Percentiles rank a stretch among this genome's conserved stretches.
Evolutionary conservation across 176 grass and related monocot genomes (phyloP).

Genomic region (Ensete glaucum): DNA sequence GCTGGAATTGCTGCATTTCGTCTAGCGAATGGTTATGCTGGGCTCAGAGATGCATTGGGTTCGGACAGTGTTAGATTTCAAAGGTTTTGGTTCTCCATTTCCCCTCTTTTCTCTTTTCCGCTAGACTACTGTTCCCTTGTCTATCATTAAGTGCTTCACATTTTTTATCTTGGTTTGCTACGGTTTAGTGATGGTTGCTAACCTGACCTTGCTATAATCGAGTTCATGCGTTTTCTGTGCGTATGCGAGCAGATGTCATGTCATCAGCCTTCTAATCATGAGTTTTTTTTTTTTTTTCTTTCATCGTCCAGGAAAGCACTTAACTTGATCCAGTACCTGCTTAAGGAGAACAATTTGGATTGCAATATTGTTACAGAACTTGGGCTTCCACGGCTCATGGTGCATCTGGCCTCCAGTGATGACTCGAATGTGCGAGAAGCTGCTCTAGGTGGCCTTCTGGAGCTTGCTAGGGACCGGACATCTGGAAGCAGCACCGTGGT

Average conservation of each 20-base stretch:
- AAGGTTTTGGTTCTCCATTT: slow-evolving; percentile 31
- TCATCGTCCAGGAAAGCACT: slow-evolving; percentile 58
- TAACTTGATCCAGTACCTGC: slow-evolving; percentile 59
- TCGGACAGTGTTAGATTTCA: slow-evolving; percentile 66
- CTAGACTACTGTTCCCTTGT: neutral
- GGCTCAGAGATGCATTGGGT: slow-evolving; percentile 65
- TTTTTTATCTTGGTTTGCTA: no score
- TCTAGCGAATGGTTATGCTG: slow-evolving; percentile 68
- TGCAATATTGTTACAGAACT: slow-evolving; percentile 49
- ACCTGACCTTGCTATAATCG: no score
- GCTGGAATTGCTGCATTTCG: slow-evolving; percentile 63
- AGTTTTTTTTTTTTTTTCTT: slow-evolving; percentile 1
- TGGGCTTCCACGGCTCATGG: slow-evolving; percentile 67
- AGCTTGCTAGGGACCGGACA: slow-evolving; percentile 46
- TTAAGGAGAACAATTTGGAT: slow-evolving; percentile 57
- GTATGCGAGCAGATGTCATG: neutral
- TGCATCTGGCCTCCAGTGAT: slow-evolving; percentile 47
- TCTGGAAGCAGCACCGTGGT: slow-evolving; percentile 27
- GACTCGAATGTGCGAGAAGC: slow-evolving; percentile 75
- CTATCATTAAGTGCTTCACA: no score
- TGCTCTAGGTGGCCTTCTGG: slow-evolving; percentile 58
- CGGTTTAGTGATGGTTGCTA: no score
- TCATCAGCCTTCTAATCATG: slow-evolving; percentile 5
- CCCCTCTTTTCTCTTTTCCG: neutral
- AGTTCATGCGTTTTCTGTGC: no score